phyloP scores from a whole-genome alignment of 371 early-diverging fungal species.

The Mucor racemosus region DNA sequence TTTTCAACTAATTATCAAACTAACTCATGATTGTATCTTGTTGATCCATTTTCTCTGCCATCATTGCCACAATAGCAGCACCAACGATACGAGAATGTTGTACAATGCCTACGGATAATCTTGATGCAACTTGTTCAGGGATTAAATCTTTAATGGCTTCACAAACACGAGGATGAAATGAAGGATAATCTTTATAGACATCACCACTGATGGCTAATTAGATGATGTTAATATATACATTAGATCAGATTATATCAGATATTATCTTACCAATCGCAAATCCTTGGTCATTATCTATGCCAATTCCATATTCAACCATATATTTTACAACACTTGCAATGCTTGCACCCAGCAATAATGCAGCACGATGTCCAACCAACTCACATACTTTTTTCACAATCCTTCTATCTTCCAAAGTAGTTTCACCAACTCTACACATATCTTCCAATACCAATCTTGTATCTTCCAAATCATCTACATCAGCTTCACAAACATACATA shows the following conservation, averaged over 20 bases:
- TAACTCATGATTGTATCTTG: not conserved
- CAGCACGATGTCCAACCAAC: conserved; percentile 48
- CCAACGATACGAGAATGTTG: conserved; percentile 54
- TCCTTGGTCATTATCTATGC: conserved; percentile 36
- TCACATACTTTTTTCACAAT: conserved; percentile 51
- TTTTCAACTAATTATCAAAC: not conserved
- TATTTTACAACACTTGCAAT: conserved; percentile 49
- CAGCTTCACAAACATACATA: conserved; percentile 67
- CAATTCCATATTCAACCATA: conserved; percentile 40
- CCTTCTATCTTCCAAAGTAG: conserved; percentile 41
- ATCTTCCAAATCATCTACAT: conserved; percentile 41
- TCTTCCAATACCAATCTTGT: conserved; percentile 51
- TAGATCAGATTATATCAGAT: not conserved
- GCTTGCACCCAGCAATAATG: conserved; percentile 44
- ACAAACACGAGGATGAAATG: conserved; percentile 55
- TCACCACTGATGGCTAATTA: conserved; percentile 49
- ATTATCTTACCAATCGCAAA: conserved; percentile 44
- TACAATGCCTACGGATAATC: conserved; percentile 50
- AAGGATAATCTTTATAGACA: conserved; percentile 51
- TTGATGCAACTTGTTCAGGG: conserved; percentile 44
- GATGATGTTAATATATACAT: not conserved
- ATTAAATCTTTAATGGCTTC: conserved; percentile 46
- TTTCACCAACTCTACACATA: conserved; percentile 46
- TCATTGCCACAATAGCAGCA: conserved; percentile 58
- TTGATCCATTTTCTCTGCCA: conserved; percentile 44